Base-by-base conservation (phyloP, 2,329 filamentous ascomycete genomes). In the Phyllosticta citribraziliensis region DNA sequence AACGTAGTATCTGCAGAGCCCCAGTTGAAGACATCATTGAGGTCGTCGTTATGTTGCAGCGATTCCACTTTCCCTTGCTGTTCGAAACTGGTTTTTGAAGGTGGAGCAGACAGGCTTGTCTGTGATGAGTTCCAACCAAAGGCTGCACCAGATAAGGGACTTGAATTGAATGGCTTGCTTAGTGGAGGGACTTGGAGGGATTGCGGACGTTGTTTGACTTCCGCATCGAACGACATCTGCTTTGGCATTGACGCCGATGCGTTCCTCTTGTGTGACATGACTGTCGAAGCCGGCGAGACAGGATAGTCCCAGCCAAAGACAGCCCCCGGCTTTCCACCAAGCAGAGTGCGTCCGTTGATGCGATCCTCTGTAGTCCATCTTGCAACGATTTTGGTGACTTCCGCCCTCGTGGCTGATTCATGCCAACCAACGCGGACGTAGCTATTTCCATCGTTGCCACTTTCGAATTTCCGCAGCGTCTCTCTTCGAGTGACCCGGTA, bases 281-380 rank as follows among this genome's bases (percentile, higher is more conserved):
- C 33, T 5, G 52, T 60, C 24, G 60, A 57, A n/a, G 60, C 55
- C 14, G 52, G 60, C 30, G 60, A 56, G 22, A 50, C 52, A 19
- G 67, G 58, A 4, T 68, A 67, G 55, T 75, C 73, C 73, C 73
- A 75, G 52, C 72, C 73, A 55, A 75, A 75, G 2, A 68, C 71
- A 1, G 70, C 72, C 30, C 69, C 67, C 6, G 68, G 68, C 17
- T 69, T 69, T 47, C 72, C 72, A 33, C 63, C 64, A 12, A 65
- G 59, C 5, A 60, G 47, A 3, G 55, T 55, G 12, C 69, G 70
- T 12, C 73, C 73, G 30, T 72, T 68, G 20, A 73, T 68, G 10
- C 72, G 70, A 63, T 75, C 73, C 60, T 75, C 73, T 1, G 68
- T 69, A 14, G 69, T 68, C 74, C 73, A 75, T 62, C 71, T 64